A percentile compares a stretch with the other conserved stretches of the same genome.
Evolutionary conservation across 257 asterid species (phyloP).

Genomic region (Nicotiana paniculata): DNA sequence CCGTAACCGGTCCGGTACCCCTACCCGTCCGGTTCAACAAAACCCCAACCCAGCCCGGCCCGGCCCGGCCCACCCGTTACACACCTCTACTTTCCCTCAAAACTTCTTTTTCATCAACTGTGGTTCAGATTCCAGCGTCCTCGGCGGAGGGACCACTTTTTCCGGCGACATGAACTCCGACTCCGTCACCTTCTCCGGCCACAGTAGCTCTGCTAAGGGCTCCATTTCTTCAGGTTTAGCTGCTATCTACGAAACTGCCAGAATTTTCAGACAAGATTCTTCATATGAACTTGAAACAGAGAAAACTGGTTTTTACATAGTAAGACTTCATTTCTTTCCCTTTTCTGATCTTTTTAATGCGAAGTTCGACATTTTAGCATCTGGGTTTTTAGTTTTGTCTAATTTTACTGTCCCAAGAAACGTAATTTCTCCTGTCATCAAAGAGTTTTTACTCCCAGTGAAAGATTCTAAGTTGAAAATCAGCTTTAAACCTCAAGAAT

Average conservation of each 20-base stretch:
- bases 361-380: constrained; percentile 30
- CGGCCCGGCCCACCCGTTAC: no score
- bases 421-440: constrained; percentile 15
- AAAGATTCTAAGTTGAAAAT: constrained; percentile 23
- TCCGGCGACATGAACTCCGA: constrained; percentile 23
- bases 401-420: constrained; percentile 16
- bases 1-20: no score
- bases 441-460: constrained; percentile 35
- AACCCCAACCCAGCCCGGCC: no score
- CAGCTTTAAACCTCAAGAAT: constrained; percentile 25
- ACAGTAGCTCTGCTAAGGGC: not conserved
- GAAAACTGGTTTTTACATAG: constrained; percentile 31
- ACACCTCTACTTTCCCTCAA: no score
- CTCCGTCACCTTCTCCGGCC: not conserved
- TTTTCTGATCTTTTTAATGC: constrained; percentile 18
- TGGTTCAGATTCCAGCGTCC: constrained; percentile 25
- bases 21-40: no score
- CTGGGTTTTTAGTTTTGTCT: constrained; percentile 30
- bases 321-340: constrained; percentile 50
- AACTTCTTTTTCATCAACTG: constrained; percentile 46
- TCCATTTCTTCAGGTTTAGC: not conserved
- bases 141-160: constrained; percentile 7
- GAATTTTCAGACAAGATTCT: constrained; percentile 31
- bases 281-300: constrained; percentile 25
- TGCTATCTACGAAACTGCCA: constrained; percentile 32